A percentile compares a stretch with the other conserved stretches of the same genome.
These are phyloP conservation scores for Colletotrichum horii DNA, from an alignment of 2,329 filamentous ascomycete species.

Conservation along the genomic window DNA sequence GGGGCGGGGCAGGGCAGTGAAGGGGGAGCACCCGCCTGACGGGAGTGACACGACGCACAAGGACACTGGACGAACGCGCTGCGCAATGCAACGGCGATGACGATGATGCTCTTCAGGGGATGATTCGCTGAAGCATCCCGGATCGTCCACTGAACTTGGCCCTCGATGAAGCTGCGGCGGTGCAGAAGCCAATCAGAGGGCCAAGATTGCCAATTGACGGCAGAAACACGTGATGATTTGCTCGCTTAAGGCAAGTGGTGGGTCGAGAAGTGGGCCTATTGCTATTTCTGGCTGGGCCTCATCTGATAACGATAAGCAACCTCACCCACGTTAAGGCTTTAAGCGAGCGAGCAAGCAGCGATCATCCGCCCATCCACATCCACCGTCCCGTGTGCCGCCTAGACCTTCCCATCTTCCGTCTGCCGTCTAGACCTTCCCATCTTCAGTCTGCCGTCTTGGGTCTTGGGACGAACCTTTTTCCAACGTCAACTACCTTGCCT, in stretches of 20 bases:
- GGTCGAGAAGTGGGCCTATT: not conserved
- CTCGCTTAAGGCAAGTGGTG: not conserved
- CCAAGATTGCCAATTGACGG: not conserved
- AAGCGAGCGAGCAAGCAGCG: not conserved
- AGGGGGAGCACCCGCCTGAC: not conserved
- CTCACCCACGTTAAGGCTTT: not conserved
- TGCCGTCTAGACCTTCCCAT: not conserved
- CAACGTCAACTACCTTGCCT: not conserved
- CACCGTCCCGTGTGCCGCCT: not conserved
- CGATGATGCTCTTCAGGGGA: not conserved
- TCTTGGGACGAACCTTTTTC: not conserved
- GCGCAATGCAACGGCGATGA: not conserved
- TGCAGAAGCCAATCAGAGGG: not conserved
- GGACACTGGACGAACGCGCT: not conserved
- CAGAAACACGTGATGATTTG: not conserved
- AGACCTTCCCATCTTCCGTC: not conserved
- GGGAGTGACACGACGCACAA: not conserved
- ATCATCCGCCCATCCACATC: not conserved
- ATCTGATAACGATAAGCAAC: slow-evolving; percentile 11
- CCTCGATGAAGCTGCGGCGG: not conserved
- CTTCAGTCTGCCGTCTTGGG: not conserved
- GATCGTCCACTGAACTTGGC: not conserved
- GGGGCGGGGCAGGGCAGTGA: not conserved
- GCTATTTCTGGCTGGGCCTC: not conserved
- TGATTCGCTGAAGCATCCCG: not conserved